Evolutionary conservation across 176 grass and related monocot species (phyloP).

Genomic region (Musa schizocarpa): DNA sequence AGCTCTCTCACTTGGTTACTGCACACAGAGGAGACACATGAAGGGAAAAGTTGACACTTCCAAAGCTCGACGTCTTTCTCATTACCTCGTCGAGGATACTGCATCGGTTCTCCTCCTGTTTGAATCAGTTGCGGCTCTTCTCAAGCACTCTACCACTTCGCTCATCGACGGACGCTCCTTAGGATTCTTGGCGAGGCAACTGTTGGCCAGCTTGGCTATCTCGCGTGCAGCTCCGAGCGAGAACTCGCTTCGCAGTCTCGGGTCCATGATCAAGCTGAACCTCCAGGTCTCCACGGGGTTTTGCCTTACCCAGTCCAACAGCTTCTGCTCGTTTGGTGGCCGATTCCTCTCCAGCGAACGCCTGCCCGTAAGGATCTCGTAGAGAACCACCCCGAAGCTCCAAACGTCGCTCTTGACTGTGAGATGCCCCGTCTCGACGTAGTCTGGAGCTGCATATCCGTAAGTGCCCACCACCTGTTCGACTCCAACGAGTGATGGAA

Average conservation of each 20-base stretch:
- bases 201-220: neutral
- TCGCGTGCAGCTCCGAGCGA: neutral
- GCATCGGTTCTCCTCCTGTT: neutral
- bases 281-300: neutral
- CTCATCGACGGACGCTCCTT: neutral
- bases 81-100: neutral
- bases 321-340: neutral
- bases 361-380: neutral
- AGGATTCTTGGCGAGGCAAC: neutral
- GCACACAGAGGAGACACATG: neutral
- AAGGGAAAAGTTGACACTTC: neutral
- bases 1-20: neutral
- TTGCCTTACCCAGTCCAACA: slow-evolving; percentile 1
- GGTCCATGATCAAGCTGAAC: neutral
- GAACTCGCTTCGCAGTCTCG: neutral
- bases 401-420: neutral
- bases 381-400: neutral
- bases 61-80: neutral
- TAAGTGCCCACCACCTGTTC: neutral
- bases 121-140: neutral
- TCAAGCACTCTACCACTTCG: neutral
- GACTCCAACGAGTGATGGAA: neutral
- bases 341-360: neutral
- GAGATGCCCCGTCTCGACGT: neutral
- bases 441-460: neutral